These are phyloP conservation scores for Calonectria pteridis DNA, from an alignment of 2,329 filamentous ascomycete genomes.

Conservation along the genomic window DNA sequence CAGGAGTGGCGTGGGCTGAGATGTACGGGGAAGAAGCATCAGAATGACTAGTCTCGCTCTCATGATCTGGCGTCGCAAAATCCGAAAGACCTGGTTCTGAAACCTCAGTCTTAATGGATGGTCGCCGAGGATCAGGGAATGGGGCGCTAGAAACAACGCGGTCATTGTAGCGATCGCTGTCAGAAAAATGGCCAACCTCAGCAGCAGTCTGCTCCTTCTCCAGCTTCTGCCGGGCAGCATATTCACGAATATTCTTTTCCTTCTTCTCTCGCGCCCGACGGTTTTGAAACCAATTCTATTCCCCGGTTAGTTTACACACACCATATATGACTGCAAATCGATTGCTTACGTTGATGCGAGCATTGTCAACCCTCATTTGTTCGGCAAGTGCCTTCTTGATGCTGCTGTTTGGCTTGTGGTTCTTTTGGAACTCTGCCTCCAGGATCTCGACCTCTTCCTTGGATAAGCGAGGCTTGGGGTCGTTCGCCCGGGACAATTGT, in stretches of 20 bases:
- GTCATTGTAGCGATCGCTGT: constrained; percentile 49
- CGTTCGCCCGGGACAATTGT: constrained; percentile 56
- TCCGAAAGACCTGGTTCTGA: constrained; percentile 18
- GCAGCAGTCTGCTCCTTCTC: constrained; percentile 50
- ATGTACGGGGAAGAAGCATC: constrained; percentile 42
- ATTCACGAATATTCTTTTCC: constrained; percentile 65
- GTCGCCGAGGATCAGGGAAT: constrained; percentile 48
- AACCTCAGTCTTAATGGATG: constrained; percentile 21
- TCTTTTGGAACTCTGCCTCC: constrained; percentile 72
- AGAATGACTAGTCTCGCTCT: constrained; percentile 45
- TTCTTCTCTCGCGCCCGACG: constrained; percentile 75
- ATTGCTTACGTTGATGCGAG: constrained; percentile 70
- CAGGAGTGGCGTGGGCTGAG: constrained; percentile 37
- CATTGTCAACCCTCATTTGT: constrained; percentile 71
- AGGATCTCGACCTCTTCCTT: constrained; percentile 71
- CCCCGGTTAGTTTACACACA: constrained; percentile 46
- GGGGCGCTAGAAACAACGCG: constrained; percentile 57
- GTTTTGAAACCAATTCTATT: constrained; percentile 78
- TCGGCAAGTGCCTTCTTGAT: constrained; percentile 72
- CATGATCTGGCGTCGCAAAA: constrained; percentile 39
- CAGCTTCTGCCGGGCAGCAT: constrained; percentile 53
- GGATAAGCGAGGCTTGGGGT: constrained; percentile 66
- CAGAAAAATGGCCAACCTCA: constrained; percentile 43
- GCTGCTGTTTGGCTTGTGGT: constrained; percentile 73
- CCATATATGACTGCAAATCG: background rate